Conservation (phyloP, 768 basidiomycete species). For the Russula abietina region DNA sequence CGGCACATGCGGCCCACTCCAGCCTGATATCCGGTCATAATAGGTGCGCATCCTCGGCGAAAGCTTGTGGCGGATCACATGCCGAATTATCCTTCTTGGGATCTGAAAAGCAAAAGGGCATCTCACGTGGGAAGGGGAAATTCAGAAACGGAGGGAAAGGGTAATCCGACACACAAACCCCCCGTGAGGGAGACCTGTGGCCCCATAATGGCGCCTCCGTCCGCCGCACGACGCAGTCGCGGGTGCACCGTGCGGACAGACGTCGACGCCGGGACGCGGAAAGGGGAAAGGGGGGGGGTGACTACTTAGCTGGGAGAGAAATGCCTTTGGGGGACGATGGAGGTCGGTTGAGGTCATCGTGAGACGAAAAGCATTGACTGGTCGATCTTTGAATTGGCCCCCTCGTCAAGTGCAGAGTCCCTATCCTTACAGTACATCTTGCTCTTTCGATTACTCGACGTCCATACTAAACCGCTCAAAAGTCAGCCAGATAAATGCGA, state of each 20-base stretch:
- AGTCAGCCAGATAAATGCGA: background rate
- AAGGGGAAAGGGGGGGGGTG: background rate
- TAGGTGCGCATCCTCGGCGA: too few relatives aligned
- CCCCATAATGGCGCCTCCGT: constrained; percentile 5
- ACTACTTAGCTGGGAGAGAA: constrained; percentile 14
- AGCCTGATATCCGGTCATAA: too few relatives aligned
- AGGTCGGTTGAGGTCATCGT: background rate
- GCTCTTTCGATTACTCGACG: background rate
- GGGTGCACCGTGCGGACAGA: constrained; percentile 8
- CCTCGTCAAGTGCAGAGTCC: background rate
- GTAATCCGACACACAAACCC: constrained; percentile 13
- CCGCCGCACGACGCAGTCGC: constrained; percentile 20
- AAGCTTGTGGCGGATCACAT: too few relatives aligned
- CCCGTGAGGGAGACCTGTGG: background rate
- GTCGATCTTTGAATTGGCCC: too few relatives aligned
- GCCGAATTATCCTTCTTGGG: too few relatives aligned
- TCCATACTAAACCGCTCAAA: background rate
- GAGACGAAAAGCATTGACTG: constrained; percentile 9
- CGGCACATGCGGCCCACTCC: too few relatives aligned
- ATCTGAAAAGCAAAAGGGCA: too few relatives aligned
- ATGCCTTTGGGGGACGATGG: background rate
- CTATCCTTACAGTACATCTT: background rate
- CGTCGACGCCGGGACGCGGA: constrained; percentile 13
- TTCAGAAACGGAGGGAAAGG: too few relatives aligned
- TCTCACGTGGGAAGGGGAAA: too few relatives aligned